These are phyloP conservation scores for Petasospora fabianii DNA, from an alignment of 1,139 yeast species.

Conservation along the genomic window DNA sequence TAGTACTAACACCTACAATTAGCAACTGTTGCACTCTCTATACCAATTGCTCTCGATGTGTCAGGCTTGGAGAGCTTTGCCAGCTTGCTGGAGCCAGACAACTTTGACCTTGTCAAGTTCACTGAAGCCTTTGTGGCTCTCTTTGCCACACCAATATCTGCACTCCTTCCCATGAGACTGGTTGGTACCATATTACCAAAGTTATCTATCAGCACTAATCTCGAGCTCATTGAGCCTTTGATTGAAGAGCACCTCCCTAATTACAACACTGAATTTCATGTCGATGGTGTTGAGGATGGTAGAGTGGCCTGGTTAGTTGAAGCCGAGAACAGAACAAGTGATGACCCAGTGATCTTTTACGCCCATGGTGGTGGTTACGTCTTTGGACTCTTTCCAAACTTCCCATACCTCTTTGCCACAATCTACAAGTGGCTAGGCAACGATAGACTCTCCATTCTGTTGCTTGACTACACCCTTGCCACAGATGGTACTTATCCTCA, in stretches of 20 bases:
- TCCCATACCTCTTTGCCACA: slow-evolving; percentile 27
- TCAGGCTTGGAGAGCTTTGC: no score
- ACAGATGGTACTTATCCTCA: slow-evolving; percentile 33
- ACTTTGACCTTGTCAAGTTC: slow-evolving; percentile 7
- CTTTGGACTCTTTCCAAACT: slow-evolving; percentile 32
- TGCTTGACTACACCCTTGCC: slow-evolving; percentile 41
- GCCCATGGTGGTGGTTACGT: slow-evolving; percentile 46
- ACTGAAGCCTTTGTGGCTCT: slow-evolving; percentile 4
- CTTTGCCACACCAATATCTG: slow-evolving; percentile 2
- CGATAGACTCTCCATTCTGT: slow-evolving; percentile 30
- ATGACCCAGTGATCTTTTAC: slow-evolving; percentile 31
- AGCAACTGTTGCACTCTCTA: no score
- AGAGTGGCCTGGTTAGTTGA: slow-evolving; percentile 29
- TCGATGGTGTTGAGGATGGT: slow-evolving; percentile 5
- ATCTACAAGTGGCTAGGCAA: slow-evolving; percentile 36
- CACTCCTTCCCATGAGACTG: slow-evolving; percentile 3
- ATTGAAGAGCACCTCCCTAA: slow-evolving; percentile 2
- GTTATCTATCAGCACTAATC: slow-evolving; percentile 1
- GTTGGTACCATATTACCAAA: slow-evolving; percentile 4
- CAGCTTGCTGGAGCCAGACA: slow-evolving; percentile 2
- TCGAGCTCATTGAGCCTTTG: slow-evolving; percentile 4
- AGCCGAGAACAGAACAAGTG: slow-evolving; percentile 22
- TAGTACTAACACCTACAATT: no score
- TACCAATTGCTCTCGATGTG: no score
- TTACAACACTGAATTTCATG: slow-evolving; percentile 7